Evolutionary conservation across 805 yeast genomes (phyloP).

Genomic region (Teunomyces gatunensis): DNA sequence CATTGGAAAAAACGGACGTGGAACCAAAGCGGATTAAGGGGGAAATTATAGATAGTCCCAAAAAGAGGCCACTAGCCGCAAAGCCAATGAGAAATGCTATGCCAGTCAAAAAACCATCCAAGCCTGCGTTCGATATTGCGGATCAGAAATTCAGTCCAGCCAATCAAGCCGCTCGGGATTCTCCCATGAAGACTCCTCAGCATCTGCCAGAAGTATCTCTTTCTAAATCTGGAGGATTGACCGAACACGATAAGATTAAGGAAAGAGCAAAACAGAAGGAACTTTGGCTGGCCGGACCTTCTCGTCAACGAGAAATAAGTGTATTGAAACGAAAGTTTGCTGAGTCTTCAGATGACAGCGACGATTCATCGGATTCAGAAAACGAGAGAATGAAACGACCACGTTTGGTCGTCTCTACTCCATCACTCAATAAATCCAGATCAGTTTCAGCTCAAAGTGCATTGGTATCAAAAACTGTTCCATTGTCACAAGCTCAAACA

Average conservation of each 20-base stretch:
- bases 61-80: neutral
- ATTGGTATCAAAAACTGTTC: neutral
- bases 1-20: neutral
- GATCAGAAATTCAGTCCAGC: neutral
- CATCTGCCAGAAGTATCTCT: neutral
- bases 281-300: conserved; percentile 2
- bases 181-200: neutral
- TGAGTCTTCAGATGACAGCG: conserved; percentile 18
- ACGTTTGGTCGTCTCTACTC: conserved; percentile 11
- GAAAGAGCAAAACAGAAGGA: conserved; percentile 9
- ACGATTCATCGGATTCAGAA: conserved; percentile 19
- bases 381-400: conserved; percentile 20
- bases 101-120: neutral
- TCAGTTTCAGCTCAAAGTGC: conserved; percentile 6
- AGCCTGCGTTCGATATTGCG: conserved; percentile 5
- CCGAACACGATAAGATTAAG: conserved; percentile 10
- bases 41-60: neutral
- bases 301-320: conserved; percentile 1
- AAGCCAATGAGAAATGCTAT: neutral
- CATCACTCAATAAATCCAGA: conserved; percentile 8
- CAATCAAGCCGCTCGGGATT: neutral
- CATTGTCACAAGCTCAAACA: neutral
- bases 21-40: neutral
- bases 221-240: neutral
- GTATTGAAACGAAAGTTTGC: conserved; percentile 10